Conservation (phyloP, 768 basidiomycete genomes). For the Boletus speciosus region DNA sequence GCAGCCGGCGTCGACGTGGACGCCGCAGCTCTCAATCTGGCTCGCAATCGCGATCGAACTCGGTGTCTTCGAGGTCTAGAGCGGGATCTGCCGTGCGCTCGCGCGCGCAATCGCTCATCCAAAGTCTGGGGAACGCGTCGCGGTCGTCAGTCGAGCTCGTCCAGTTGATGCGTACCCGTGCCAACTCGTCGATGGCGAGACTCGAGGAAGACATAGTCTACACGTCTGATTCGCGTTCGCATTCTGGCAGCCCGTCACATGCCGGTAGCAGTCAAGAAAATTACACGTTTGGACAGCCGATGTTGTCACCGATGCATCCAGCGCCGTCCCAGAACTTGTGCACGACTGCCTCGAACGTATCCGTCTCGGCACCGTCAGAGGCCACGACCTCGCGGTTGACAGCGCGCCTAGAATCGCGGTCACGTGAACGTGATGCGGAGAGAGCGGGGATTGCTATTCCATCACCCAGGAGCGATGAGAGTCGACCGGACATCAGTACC, state of each 20-base stretch:
- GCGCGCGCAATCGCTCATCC: constrained; percentile 64
- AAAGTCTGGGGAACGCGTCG: constrained; percentile 58
- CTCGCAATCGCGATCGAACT: constrained; percentile 29
- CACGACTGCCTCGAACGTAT: constrained; percentile 15
- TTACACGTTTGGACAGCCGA: constrained; percentile 68
- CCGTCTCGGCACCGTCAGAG: constrained; percentile 25
- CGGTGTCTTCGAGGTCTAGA: constrained; percentile 37
- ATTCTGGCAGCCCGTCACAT: constrained; percentile 46
- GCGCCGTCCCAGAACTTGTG: constrained; percentile 19
- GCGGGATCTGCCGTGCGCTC: constrained; percentile 56
- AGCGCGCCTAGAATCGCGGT: constrained; percentile 11
- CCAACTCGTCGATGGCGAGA: constrained; percentile 67
- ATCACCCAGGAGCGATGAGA: constrained; percentile 27
- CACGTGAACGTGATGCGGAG: constrained; percentile 14
- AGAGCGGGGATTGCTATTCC: constrained; percentile 28
- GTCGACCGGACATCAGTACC: constrained; percentile 63
- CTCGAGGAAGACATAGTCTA: constrained; percentile 52
- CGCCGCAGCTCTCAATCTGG: constrained; percentile 37
- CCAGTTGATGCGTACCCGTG: constrained; percentile 46
- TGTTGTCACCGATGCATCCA: constrained; percentile 33
- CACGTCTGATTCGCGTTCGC: constrained; percentile 34
- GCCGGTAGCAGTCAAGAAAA: constrained; percentile 53
- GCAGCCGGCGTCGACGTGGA: constrained; percentile 32
- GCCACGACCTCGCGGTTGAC: constrained; percentile 25
- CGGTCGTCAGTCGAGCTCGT: constrained; percentile 59